Percentiles rank a stretch among this genome's conserved stretches.
Evolutionary conservation across 345 rosid genomes (phyloP).

Genomic region (Brassica cretica): DNA sequence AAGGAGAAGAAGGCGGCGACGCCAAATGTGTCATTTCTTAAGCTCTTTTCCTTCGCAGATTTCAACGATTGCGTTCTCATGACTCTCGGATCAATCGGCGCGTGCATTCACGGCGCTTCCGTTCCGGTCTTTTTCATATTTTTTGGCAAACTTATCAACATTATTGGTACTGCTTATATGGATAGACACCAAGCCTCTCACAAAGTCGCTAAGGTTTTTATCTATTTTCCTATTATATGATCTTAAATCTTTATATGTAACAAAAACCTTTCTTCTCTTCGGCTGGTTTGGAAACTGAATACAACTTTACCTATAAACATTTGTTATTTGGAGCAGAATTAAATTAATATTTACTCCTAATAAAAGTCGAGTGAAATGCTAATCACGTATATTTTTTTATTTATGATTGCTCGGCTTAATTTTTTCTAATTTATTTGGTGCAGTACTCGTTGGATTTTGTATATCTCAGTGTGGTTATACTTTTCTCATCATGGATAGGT

Average conservation of each 20-base stretch:
- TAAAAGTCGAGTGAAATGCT: background rate
- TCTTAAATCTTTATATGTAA: background rate
- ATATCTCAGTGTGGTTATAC: constrained; percentile 79
- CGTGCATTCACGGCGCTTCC: constrained; percentile 83
- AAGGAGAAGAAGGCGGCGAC: constrained; percentile 11
- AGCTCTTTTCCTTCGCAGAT: constrained; percentile 82
- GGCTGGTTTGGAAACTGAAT: background rate
- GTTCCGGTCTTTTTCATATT: constrained; percentile 93
- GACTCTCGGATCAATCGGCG: constrained; percentile 84
- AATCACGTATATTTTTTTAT: background rate
- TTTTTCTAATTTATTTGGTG: constrained; percentile 21
- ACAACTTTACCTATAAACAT: background rate
- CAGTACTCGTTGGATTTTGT: constrained; percentile 98
- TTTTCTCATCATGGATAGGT: constrained; percentile 96
- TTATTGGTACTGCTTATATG: constrained; percentile 77
- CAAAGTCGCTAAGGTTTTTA: constrained; percentile 78
- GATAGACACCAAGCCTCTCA: constrained; percentile 77
- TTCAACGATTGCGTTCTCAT: constrained; percentile 69
- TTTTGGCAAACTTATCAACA: constrained; percentile 79
- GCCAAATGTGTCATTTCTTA: constrained; percentile 57
- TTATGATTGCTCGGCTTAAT: background rate
- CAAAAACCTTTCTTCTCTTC: too few species aligned
- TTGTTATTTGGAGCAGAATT: background rate
- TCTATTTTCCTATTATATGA: background rate
- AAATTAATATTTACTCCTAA: background rate